Base-by-base conservation (phyloP, 2,329 filamentous ascomycete genomes). In the Salinomyces thailandicus region DNA sequence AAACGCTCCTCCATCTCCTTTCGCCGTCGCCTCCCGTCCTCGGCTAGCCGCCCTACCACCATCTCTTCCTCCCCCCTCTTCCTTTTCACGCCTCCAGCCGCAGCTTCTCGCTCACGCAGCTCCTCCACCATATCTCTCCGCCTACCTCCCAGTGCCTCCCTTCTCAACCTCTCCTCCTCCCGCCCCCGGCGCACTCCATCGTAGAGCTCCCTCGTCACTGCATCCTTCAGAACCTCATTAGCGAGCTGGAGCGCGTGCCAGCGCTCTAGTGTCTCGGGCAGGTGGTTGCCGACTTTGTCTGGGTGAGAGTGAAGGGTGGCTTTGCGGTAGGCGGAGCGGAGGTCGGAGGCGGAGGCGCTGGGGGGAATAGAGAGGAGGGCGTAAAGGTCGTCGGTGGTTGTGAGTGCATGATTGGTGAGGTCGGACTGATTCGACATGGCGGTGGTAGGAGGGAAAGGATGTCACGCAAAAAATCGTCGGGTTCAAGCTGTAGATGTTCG, bases 271-370 rank as follows among this genome's bases (percentile, higher is more conserved):
- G 91, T 85, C 50, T 64, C 63, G 4, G 64, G 61, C n/a, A n/a
- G n/a, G 41, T 66, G 57, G 35, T 74, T 76, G 45, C 79, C 75
- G 37, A 87, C 79, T 64, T 95, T 94, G 70, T 96, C 89, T 1
- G 89, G 89, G 60, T 96, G 89, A 66, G 87, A 85, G 54, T 85
- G 85, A n/a, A 94, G 69, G 3, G 85, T 85, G 18, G 80, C 79
- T 51, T 84, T 83, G 41, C 85, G 77, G 69, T 89, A 95, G 30
- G 85, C 85, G 48, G 81, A 78, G 45, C 84, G 79, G 52, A 93
- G 80, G 44, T 86, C 81, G n/a, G 75, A 64, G 38, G 81, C 79
- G 14, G 71, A 63, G 0, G 79, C 75, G 13, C 77, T 71, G 14
- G 76, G 68, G 38, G 76, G 67, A 33, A 91, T 68, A 37, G 72